Evolutionary conservation across 345 rosid genomes (phyloP), one percentile per base, ranked within the genome.

Genomic region (Ceriops zippeliana): DNA sequence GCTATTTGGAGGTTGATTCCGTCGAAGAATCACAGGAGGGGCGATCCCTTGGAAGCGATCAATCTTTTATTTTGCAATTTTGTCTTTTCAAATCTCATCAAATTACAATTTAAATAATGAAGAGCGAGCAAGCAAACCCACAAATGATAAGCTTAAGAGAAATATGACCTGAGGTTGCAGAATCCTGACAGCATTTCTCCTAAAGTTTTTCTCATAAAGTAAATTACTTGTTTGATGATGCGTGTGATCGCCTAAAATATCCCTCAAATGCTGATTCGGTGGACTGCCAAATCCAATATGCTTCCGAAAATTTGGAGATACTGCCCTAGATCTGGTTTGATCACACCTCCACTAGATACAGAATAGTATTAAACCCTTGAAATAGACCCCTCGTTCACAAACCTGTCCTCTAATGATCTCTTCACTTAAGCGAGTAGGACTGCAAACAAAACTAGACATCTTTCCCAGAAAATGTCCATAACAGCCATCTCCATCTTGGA

Each of bases 401-500:
- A 91, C 74, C 90, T 82, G 77, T 93, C 96, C 69, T 93, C 97
- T 68, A 72, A 70, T 68, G 67, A 66, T 75, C 79, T 84, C 57
- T 86, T 86, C 88, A 80, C 86, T 87, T 65, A 73, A 81, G 70
- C 78, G 83, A 57, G 88, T 86, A 68, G 98, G 97, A 85, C 98
- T 93, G 71, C 70, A 85, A 64, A 80, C 78, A 69, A 91, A 85
- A 87, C 86, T 85, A 77, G 96, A 82, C 35, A 84, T 76, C 71
- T 87, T 91, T 70, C 86, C 82, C 38, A 75, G 68, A 46, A 79
- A 75, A 73, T 73, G 78, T 66, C 96, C 96, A 73, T 91, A 87
- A 27, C 86, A 89, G 11, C 92, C 85, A 61, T 90, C 96, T 81
- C 90, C 98, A 73, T 95, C 91, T 80, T 95, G 98, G 75, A 86